These are phyloP conservation scores for Anthostomella pinea DNA, from an alignment of 2,329 filamentous ascomycete species.

Conservation along the genomic window DNA sequence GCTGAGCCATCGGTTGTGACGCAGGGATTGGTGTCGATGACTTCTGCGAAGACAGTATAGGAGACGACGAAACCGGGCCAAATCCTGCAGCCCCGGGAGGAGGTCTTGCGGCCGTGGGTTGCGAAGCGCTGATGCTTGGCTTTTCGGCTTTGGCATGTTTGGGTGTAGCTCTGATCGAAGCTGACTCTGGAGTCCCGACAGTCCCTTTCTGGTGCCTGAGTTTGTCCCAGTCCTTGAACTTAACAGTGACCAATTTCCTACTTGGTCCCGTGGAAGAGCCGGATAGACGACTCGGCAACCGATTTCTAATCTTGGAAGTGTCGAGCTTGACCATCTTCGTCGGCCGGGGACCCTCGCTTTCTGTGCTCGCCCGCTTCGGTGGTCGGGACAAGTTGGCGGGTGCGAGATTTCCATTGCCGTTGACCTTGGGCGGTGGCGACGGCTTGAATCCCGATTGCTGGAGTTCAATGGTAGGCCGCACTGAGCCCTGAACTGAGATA, in stretches of 20 bases:
- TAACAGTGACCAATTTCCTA: slow-evolving; percentile 24
- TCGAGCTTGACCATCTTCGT: slow-evolving; percentile 33
- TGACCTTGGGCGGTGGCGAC: slow-evolving; percentile 15
- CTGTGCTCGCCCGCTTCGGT: slow-evolving; percentile 28
- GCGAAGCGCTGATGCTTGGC: slow-evolving; percentile 5
- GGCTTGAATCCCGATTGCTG: slow-evolving; percentile 22
- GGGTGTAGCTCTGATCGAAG: slow-evolving; percentile 27
- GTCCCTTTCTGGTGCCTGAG: slow-evolving; percentile 18
- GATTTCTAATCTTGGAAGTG: slow-evolving; percentile 24
- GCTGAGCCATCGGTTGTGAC: background rate
- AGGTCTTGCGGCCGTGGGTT: slow-evolving; percentile 2
- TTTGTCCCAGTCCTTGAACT: slow-evolving; percentile 28
- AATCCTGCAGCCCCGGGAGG: slow-evolving; percentile 6
- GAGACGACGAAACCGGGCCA: slow-evolving; percentile 6
- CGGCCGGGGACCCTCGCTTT: slow-evolving; percentile 27
- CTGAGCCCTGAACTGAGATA: slow-evolving; percentile 28
- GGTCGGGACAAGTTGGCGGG: slow-evolving; percentile 17
- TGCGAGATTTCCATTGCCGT: slow-evolving; percentile 16
- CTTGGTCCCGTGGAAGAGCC: too few species aligned
- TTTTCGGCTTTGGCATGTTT: slow-evolving; percentile 24
- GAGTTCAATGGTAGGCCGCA: slow-evolving; percentile 27
- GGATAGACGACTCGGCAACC: too few species aligned
- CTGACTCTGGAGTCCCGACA: slow-evolving; percentile 20
- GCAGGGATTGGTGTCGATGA: background rate
- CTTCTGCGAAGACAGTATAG: slow-evolving; percentile 1